Evolutionary conservation across 2,329 filamentous ascomycete genomes (phyloP).

Genomic region (Pseudogymnoascus verrucosus): DNA sequence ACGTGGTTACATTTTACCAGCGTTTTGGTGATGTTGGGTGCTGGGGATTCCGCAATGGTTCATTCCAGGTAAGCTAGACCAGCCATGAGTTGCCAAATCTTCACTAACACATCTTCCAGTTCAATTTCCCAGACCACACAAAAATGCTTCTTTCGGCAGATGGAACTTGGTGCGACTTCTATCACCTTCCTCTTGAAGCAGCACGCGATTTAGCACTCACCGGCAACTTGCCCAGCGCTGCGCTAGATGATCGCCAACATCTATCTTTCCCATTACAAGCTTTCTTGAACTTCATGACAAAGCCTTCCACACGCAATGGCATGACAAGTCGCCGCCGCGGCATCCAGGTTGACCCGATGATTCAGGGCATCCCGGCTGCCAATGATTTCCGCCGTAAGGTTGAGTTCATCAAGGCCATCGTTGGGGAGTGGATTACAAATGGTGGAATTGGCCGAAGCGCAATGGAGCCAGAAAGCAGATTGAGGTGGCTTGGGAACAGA

Average conservation of each 20-base stretch:
- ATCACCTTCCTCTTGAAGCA: conserved; percentile 65
- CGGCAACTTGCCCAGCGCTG: conserved; percentile 62
- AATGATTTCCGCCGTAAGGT: conserved; percentile 70
- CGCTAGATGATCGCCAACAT: conserved; percentile 61
- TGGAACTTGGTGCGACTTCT: conserved; percentile 70
- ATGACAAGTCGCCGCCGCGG: conserved; percentile 16
- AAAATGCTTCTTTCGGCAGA: conserved; percentile 71
- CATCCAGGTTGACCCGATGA: conserved; percentile 47
- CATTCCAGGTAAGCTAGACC: conserved; percentile 53
- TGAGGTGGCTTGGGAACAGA: conserved; percentile 51
- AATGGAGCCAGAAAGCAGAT: conserved; percentile 43
- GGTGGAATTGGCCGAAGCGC: conserved; percentile 62
- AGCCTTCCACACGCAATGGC: conserved; percentile 43
- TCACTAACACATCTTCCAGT: conserved; percentile 37
- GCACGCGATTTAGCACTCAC: conserved; percentile 55
- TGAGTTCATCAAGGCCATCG: conserved; percentile 59
- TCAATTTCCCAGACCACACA: conserved; percentile 84
- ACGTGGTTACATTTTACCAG: conserved; percentile 73
- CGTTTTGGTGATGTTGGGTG: conserved; percentile 72
- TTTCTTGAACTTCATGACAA: conserved; percentile 56
- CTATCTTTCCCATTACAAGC: conserved; percentile 66
- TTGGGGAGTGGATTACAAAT: conserved; percentile 63
- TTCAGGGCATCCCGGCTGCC: conserved; percentile 58
- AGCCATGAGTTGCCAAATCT: neutral
- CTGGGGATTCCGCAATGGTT: conserved; percentile 74